Conservation (phyloP, 2,329 filamentous ascomycete genomes). For the Sclerotinia spermophila region DNA sequence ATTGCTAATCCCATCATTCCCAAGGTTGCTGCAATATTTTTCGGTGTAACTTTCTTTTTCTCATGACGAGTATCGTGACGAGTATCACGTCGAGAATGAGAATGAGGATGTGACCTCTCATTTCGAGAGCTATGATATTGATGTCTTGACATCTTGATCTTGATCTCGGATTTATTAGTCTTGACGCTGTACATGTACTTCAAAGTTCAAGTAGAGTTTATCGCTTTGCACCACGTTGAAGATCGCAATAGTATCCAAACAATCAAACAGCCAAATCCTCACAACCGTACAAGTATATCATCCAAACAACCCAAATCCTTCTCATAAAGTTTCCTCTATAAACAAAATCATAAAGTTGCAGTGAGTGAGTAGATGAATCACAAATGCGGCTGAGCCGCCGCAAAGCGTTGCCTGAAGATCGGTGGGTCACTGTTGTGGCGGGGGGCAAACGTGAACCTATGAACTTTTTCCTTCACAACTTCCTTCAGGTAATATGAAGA, state of each 20-base stretch:
- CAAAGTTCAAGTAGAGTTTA: neutral
- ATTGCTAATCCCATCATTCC: conserved; percentile 12
- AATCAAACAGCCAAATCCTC: neutral
- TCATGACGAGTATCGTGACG: neutral
- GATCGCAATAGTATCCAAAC: neutral
- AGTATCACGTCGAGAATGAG: neutral
- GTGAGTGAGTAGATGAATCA: neutral
- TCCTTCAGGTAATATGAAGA: neutral
- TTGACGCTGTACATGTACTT: neutral
- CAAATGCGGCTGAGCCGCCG: conserved; percentile 1
- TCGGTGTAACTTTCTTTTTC: neutral
- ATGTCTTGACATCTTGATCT: neutral
- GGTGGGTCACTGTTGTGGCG: neutral
- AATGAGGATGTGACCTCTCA: neutral
- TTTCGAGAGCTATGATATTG: neutral
- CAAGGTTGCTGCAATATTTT: conserved; percentile 1
- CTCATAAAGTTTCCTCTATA: neutral
- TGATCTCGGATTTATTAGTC: neutral
- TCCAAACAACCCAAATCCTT: neutral
- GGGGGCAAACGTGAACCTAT: neutral
- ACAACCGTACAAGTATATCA: neutral
- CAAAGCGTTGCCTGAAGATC: conserved; percentile 2
- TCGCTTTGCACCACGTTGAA: neutral
- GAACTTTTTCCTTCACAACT: neutral
- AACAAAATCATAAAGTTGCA: neutral